Evolutionary conservation across 176 grass and related monocot genomes (phyloP).

Genomic region (Olyra latifolia): DNA sequence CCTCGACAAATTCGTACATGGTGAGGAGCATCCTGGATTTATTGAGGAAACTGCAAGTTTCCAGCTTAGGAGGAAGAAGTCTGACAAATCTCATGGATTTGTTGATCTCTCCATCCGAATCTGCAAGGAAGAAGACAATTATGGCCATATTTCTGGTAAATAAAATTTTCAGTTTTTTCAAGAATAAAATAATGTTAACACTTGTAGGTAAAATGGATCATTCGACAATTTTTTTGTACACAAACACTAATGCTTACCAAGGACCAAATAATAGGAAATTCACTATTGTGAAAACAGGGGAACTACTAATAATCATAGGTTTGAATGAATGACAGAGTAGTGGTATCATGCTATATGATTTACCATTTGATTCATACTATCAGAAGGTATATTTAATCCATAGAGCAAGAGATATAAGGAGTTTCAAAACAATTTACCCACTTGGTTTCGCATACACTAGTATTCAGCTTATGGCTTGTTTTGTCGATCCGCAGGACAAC

Average conservation of each 20-base stretch:
- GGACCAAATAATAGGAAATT: not conserved
- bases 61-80: constrained; percentile 73
- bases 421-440: constrained; percentile 12
- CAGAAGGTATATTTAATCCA: not conserved
- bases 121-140: constrained; percentile 42
- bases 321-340: not conserved
- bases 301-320: not conserved
- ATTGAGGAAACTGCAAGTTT: constrained; percentile 73
- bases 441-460: not conserved
- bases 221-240: not conserved
- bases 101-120: constrained; percentile 73
- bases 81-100: constrained; percentile 68
- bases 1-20: constrained; percentile 40
- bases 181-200: not conserved
- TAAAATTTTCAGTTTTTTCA: not conserved
- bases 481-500: constrained; percentile 47
- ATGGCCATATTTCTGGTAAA: constrained; percentile 41
- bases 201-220: not conserved
- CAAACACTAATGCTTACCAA: not conserved
- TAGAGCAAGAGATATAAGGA: not conserved
- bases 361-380: not conserved
- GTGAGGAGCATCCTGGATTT: constrained; percentile 19
- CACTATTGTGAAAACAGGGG: not conserved
- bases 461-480: not conserved
- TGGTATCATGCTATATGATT: not conserved